phyloP scores from a whole-genome alignment of 2,329 filamentous ascomycete species.

The Clonostachys rosea region DNA sequence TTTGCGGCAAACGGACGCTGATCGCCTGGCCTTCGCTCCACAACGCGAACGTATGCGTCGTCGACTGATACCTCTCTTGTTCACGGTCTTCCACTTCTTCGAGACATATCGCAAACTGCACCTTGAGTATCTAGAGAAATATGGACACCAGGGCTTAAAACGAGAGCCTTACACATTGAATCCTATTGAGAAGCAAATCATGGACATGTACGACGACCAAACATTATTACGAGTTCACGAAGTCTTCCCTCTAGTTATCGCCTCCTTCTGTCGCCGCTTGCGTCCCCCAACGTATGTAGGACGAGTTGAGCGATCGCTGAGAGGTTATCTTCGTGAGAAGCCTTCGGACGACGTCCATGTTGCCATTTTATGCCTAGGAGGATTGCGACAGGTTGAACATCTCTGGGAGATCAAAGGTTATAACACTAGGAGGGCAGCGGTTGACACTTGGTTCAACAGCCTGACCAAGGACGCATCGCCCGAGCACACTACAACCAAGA shows the following conservation, averaged over 20 bases:
- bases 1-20: conserved; percentile 48
- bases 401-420: conserved; percentile 66
- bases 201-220: conserved; percentile 61
- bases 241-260: conserved; percentile 59
- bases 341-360: conserved; percentile 59
- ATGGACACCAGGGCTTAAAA: conserved; percentile 44
- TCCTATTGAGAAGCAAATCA: conserved; percentile 57
- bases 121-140: conserved; percentile 47
- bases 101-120: conserved; percentile 59
- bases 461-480: conserved; percentile 34
- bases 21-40: conserved; percentile 52
- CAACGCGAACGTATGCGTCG: conserved; percentile 61
- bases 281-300: conserved; percentile 62
- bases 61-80: conserved; percentile 57
- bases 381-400: conserved; percentile 56
- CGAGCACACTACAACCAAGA: conserved; percentile 37
- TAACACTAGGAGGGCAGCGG: conserved; percentile 51
- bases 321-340: conserved; percentile 59
- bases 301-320: conserved; percentile 55
- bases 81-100: conserved; percentile 65
- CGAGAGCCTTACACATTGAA: conserved; percentile 54
- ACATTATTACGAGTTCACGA: conserved; percentile 60
- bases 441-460: conserved; percentile 55
- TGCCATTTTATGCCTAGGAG: conserved; percentile 55
- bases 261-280: conserved; percentile 58